Evolutionary conservation across 2,329 filamentous ascomycete genomes (phyloP).

Genomic region (Parastagonospora avenae): DNA sequence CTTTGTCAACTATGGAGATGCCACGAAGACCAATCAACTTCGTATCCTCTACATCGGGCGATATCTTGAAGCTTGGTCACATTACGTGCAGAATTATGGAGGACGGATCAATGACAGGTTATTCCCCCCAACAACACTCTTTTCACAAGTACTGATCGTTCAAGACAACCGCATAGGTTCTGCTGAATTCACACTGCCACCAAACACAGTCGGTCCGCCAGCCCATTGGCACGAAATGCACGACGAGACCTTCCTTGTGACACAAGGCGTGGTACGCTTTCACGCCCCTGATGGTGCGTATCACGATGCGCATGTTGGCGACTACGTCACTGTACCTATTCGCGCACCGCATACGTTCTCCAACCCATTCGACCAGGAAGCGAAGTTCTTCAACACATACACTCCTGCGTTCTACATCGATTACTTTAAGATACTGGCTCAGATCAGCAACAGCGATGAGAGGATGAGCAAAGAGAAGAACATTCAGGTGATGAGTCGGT

Average conservation of each 20-base stretch:
- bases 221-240: slow-evolving; percentile 62
- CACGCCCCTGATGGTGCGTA: slow-evolving; percentile 52
- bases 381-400: slow-evolving; percentile 62
- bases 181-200: slow-evolving; percentile 56
- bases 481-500: slow-evolving; percentile 56
- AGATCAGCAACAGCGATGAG: slow-evolving; percentile 52
- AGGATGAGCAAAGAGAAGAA: slow-evolving; percentile 57
- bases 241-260: slow-evolving; percentile 64
- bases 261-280: slow-evolving; percentile 58
- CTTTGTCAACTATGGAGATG: slow-evolving; percentile 43
- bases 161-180: slow-evolving; percentile 56
- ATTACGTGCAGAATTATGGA: slow-evolving; percentile 58
- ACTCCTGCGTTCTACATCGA: slow-evolving; percentile 64
- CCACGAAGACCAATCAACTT: slow-evolving; percentile 55
- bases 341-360: slow-evolving; percentile 62
- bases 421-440: slow-evolving; percentile 60
- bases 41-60: slow-evolving; percentile 54
- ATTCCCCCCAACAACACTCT: not conserved
- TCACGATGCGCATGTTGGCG: slow-evolving; percentile 57
- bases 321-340: slow-evolving; percentile 62
- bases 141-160: not conserved
- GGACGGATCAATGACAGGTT: slow-evolving; percentile 57
- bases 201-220: slow-evolving; percentile 54
- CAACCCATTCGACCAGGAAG: slow-evolving; percentile 60
- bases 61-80: slow-evolving; percentile 56